Percentiles rank a stretch among this genome's conserved stretches.
Conservation (phyloP, 805 yeast genomes). For the Jamesozyma jinghongensis region DNA sequence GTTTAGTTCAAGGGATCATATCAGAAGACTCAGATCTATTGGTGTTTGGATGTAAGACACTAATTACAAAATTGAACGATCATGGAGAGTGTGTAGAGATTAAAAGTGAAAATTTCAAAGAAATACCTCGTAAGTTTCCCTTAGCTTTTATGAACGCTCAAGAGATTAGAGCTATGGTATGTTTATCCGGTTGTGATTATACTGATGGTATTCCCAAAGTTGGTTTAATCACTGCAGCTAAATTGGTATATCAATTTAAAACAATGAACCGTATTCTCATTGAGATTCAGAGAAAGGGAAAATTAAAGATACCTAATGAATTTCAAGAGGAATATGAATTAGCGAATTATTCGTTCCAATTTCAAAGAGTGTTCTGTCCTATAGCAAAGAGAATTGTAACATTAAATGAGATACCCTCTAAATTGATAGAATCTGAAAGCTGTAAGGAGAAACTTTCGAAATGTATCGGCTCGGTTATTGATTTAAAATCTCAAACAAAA, state of each 20-base stretch:
- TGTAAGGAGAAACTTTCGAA: conserved; percentile 3
- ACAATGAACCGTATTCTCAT: conserved; percentile 48
- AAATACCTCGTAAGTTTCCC: conserved; percentile 40
- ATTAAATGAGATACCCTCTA: conserved; percentile 46
- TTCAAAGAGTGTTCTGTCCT: conserved; percentile 82
- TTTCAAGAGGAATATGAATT: conserved; percentile 51
- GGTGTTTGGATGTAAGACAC: conserved; percentile 69
- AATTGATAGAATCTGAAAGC: conserved; percentile 13
- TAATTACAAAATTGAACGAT: conserved; percentile 78
- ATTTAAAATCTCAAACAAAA: conserved; percentile 12
- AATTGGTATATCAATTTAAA: conserved; percentile 42
- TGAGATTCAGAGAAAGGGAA: conserved; percentile 53
- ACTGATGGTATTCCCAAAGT: conserved; percentile 76
- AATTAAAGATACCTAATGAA: conserved; percentile 42
- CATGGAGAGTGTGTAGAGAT: conserved; percentile 63
- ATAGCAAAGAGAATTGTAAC: conserved; percentile 38
- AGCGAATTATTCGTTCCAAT: conserved; percentile 75
- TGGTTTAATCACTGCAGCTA: conserved; percentile 72
- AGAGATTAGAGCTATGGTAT: conserved; percentile 68
- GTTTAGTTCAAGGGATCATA: conserved; percentile 73
- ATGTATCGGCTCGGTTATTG: conserved; percentile 34
- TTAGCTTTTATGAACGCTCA: conserved; percentile 43
- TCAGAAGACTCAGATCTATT: conserved; percentile 93
- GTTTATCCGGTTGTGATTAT: conserved; percentile 94
- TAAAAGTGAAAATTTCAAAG: conserved; percentile 42